A percentile compares a stretch with the other conserved stretches of the same genome.
These are phyloP conservation scores for Cutaneotrichosporon cyanovorans DNA, from an alignment of 1,284 basidiomycete genomes.

Conservation along the genomic window DNA sequence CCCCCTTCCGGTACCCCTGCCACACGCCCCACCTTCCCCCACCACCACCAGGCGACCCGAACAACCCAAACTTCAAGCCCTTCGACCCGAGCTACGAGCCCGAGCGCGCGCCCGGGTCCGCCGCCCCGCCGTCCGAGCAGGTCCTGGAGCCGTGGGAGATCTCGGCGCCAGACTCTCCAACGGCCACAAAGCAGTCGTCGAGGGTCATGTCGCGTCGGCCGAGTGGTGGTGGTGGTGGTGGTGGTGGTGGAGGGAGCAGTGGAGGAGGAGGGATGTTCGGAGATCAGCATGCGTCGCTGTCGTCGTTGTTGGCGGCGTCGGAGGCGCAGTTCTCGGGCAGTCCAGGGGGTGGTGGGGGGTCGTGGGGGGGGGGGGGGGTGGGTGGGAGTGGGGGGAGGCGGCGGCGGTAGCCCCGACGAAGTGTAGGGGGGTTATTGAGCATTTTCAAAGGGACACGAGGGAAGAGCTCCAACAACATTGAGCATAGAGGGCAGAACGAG, in stretches of 20 bases:
- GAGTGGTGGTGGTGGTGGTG: neutral
- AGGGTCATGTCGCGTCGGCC: neutral
- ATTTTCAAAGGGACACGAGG: no score
- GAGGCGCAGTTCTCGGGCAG: slow-evolving; percentile 3
- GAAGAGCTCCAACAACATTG: no score
- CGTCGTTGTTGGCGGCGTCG: slow-evolving; percentile 4
- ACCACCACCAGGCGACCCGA: slow-evolving; percentile 28
- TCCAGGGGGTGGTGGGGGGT: neutral
- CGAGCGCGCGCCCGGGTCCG: neutral
- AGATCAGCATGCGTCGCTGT: neutral
- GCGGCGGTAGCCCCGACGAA: no score
- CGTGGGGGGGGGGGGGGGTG: no score
- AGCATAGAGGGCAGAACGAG: no score
- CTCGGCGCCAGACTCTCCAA: no score
- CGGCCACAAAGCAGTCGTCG: no score
- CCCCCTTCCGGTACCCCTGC: slow-evolving; percentile 33
- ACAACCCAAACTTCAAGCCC: slow-evolving; percentile 21
- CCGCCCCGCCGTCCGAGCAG: neutral
- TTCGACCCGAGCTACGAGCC: slow-evolving; percentile 19
- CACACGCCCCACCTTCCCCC: slow-evolving; percentile 20
- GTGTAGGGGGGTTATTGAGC: no score
- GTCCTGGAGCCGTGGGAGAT: no score
- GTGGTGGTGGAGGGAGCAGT: no score
- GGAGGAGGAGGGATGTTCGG: no score
- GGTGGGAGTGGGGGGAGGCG: no score